These are phyloP conservation scores for Hericium erinaceus DNA, from an alignment of 768 basidiomycete genomes.

Conservation along the genomic window DNA sequence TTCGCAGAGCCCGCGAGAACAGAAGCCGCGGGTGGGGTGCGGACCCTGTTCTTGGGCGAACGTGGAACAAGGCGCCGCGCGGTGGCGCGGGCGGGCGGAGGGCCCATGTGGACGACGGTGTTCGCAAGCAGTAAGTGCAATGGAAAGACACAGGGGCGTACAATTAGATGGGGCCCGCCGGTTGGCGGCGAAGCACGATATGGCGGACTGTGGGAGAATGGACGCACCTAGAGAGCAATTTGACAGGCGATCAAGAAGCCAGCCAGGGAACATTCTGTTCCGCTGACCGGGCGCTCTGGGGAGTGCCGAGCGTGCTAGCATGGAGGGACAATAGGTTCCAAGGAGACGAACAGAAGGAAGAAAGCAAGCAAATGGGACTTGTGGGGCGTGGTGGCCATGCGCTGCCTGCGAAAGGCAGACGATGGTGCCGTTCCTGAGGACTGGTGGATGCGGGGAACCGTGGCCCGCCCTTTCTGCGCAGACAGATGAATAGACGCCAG, in stretches of 20 bases:
- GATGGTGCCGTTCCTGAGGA: too few relatives aligned
- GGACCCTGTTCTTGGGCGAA: neutral
- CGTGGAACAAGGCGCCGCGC: neutral
- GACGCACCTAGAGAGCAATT: conserved; percentile 2
- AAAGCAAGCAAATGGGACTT: too few relatives aligned
- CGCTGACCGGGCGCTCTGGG: conserved; percentile 8
- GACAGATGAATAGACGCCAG: too few relatives aligned
- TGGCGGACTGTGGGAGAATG: conserved; percentile 5
- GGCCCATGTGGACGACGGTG: neutral
- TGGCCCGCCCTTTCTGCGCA: too few relatives aligned
- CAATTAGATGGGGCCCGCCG: neutral
- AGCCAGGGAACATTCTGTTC: conserved; percentile 1
- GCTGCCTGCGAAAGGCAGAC: too few relatives aligned
- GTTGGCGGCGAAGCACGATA: neutral
- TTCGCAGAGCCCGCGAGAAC: neutral
- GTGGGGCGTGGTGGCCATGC: too few relatives aligned
- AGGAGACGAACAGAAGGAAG: neutral
- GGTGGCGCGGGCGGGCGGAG: neutral
- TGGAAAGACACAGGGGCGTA: neutral
- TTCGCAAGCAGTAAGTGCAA: neutral
- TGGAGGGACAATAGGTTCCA: neutral
- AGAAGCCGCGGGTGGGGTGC: neutral
- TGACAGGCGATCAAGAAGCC: conserved; percentile 8
- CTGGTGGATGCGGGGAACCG: too few relatives aligned
- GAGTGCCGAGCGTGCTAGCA: neutral